phyloP scores from a whole-genome alignment of 2,329 filamentous ascomycete species.

The Ampelomyces quisqualis region DNA sequence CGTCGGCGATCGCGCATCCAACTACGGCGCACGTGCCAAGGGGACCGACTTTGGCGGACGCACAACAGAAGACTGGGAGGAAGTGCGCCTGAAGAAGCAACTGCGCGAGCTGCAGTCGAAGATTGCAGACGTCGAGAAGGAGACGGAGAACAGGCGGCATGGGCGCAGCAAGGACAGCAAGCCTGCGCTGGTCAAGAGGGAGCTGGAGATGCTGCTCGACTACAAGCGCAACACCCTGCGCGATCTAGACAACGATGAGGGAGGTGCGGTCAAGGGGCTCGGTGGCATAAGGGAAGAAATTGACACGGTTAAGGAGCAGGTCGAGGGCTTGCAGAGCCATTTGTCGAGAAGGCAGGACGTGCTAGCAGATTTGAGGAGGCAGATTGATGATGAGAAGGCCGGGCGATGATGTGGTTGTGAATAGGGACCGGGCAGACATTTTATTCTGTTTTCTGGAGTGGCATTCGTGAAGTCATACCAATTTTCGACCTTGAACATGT shows the following conservation, averaged over 20 bases:
- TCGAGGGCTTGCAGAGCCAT: conserved; percentile 85
- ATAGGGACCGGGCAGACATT: too few species aligned
- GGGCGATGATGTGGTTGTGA: neutral
- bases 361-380: conserved; percentile 71
- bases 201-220: conserved; percentile 89
- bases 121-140: conserved; percentile 77
- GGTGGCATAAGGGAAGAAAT: conserved; percentile 83
- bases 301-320: conserved; percentile 86
- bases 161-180: conserved; percentile 68
- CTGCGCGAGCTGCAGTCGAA: conserved; percentile 85
- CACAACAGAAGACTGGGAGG: conserved; percentile 92
- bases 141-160: conserved; percentile 60
- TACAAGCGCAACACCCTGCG: conserved; percentile 83
- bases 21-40: conserved; percentile 66
- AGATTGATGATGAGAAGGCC: conserved; percentile 84
- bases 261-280: conserved; percentile 63
- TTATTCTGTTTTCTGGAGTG: too few species aligned
- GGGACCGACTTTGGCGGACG: conserved; percentile 90
- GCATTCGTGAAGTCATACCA: too few species aligned
- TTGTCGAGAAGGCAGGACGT: conserved; percentile 72
- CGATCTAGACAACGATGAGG: conserved; percentile 71
- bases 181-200: conserved; percentile 88
- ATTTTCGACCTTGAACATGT: too few species aligned
- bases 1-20: conserved; percentile 65
- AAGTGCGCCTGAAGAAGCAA: conserved; percentile 91